Evolutionary conservation across 2,329 filamentous ascomycete genomes (phyloP).

Genomic region (Didymella arachidicola): DNA sequence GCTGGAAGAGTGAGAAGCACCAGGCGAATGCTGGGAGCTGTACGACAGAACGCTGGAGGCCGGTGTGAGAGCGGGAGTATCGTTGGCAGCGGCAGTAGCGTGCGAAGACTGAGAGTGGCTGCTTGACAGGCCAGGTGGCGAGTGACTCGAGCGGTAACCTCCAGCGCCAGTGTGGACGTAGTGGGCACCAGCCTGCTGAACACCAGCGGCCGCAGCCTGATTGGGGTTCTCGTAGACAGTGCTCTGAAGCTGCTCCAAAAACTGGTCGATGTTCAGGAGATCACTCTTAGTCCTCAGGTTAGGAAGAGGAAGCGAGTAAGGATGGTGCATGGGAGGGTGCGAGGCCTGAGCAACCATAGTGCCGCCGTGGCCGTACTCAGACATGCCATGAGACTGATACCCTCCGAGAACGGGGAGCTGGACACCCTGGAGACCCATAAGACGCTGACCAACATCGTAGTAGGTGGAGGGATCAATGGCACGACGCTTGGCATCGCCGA

Average conservation of each 20-base stretch:
- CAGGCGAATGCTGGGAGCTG: slow-evolving; percentile 78
- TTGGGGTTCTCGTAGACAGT: slow-evolving; percentile 94
- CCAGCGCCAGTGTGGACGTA: slow-evolving; percentile 63
- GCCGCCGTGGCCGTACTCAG: slow-evolving; percentile 63
- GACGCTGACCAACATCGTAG: slow-evolving; percentile 85
- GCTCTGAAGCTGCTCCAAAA: slow-evolving; percentile 93
- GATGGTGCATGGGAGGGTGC: slow-evolving; percentile 75
- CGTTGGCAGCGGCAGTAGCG: slow-evolving; percentile 54
- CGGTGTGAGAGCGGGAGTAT: slow-evolving; percentile 79
- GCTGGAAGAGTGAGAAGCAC: slow-evolving; percentile 67
- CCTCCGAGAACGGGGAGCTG: slow-evolving; percentile 56
- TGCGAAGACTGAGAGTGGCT: slow-evolving; percentile 62
- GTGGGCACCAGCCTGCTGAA: slow-evolving; percentile 76
- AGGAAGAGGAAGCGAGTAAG: slow-evolving; percentile 87
- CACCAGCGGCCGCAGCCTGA: slow-evolving; percentile 78
- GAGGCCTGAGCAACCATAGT: slow-evolving; percentile 62
- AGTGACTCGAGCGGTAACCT: slow-evolving; percentile 66
- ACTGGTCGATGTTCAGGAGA: slow-evolving; percentile 89
- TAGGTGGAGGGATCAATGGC: slow-evolving; percentile 91
- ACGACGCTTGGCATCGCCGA: slow-evolving; percentile 89
- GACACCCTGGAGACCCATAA: slow-evolving; percentile 80
- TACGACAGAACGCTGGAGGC: slow-evolving; percentile 79
- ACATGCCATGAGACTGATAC: slow-evolving; percentile 51
- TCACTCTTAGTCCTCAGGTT: slow-evolving; percentile 94
- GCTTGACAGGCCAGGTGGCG: slow-evolving; percentile 56